A percentile compares a stretch with the other conserved stretches of the same genome.
phyloP scores from a whole-genome alignment of 2,329 filamentous ascomycete genomes.

The Coccinonectria pachysandricola region DNA sequence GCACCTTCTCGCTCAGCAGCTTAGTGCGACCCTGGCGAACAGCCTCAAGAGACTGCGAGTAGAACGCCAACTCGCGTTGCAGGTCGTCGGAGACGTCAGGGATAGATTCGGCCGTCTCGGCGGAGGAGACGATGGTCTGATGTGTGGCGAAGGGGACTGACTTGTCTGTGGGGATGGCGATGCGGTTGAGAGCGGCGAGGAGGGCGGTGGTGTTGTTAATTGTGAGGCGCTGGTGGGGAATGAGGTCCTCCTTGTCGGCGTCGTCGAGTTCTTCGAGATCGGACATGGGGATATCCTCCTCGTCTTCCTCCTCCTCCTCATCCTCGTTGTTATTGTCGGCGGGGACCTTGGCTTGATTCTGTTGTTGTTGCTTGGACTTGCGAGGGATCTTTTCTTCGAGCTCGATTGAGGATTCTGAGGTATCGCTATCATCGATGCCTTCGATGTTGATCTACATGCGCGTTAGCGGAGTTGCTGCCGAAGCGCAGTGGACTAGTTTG shows the following conservation, averaged over 20 bases:
- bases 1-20: constrained; percentile 70
- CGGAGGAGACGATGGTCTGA: constrained; percentile 61
- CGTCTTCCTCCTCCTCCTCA: constrained; percentile 60
- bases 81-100: constrained; percentile 84
- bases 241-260: constrained; percentile 74
- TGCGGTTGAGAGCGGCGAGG: constrained; percentile 66
- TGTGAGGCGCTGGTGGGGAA: constrained; percentile 84
- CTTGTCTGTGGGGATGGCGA: constrained; percentile 53
- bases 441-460: constrained; percentile 37
- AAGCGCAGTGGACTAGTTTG: too few species aligned
- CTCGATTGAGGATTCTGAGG: constrained; percentile 62
- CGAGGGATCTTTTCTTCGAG: constrained; percentile 62
- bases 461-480: too few species aligned
- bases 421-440: constrained; percentile 50
- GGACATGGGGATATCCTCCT: constrained; percentile 81
- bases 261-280: constrained; percentile 71
- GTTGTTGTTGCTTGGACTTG: constrained; percentile 34
- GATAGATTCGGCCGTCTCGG: constrained; percentile 56
- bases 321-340: constrained; percentile 36
- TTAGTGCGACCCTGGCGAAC: constrained; percentile 62
- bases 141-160: constrained; percentile 72
- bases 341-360: constrained; percentile 20
- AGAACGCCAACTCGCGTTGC: constrained; percentile 85
- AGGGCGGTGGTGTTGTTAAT: constrained; percentile 96
- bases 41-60: constrained; percentile 76